Evolutionary conservation across 176 grass and related monocot genomes (phyloP).

Genomic region (Stipa capillata): DNA sequence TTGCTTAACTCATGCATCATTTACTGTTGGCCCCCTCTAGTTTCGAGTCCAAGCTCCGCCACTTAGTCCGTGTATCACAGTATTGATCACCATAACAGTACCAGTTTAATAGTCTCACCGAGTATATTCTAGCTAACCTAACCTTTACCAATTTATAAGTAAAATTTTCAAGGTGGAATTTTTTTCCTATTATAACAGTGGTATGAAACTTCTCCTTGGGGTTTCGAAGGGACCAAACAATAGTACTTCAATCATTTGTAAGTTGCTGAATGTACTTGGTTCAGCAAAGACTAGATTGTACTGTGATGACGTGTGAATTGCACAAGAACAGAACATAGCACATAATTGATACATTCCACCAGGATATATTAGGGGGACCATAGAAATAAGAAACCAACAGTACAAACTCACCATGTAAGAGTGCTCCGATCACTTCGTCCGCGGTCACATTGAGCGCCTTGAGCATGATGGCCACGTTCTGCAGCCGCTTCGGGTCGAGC

Average conservation of each 20-base stretch:
- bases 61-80: neutral
- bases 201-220: neutral
- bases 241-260: neutral
- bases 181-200: neutral
- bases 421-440: slow-evolving; percentile 41
- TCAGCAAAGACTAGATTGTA: slow-evolving; percentile 30
- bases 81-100: neutral
- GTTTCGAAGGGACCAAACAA: neutral
- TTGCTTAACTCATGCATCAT: too few relatives aligned
- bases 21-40: too few relatives aligned
- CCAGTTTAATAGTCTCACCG: neutral
- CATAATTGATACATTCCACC: slow-evolving; percentile 7
- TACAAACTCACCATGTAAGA: slow-evolving; percentile 46
- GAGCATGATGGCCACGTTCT: slow-evolving; percentile 79
- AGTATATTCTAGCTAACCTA: neutral
- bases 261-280: neutral
- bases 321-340: slow-evolving; percentile 4
- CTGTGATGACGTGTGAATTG: slow-evolving; percentile 33
- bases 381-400: slow-evolving; percentile 5
- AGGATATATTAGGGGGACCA: slow-evolving; percentile 12
- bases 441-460: slow-evolving; percentile 53
- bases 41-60: too few relatives aligned
- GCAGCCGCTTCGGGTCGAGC: slow-evolving; percentile 57
- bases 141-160: neutral
- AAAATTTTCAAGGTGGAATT: neutral